A percentile compares a stretch with the other conserved stretches of the same genome.
Conservation (phyloP, 2,329 filamentous ascomycete genomes). For the Exophiala sp. region DNA sequence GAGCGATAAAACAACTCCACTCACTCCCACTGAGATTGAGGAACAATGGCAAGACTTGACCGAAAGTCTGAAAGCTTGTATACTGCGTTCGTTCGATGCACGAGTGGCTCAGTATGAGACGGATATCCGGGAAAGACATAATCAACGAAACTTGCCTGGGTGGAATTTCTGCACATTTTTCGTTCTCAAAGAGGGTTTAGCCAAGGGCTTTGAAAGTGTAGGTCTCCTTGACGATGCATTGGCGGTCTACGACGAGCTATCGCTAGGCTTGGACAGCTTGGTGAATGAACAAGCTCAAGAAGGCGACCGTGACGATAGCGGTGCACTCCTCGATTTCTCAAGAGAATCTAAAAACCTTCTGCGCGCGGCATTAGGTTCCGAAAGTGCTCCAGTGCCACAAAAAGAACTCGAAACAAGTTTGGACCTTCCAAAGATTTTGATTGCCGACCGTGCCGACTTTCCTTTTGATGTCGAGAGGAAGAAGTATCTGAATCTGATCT, state of each 20-base stretch:
- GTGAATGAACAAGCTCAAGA: slow-evolving; percentile 69
- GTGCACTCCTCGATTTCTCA: slow-evolving; percentile 68
- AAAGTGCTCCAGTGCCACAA: slow-evolving; percentile 9
- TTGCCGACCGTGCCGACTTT: slow-evolving; percentile 22
- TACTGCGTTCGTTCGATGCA: slow-evolving; percentile 83
- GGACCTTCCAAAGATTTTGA: slow-evolving; percentile 15
- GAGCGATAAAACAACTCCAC: slow-evolving; percentile 35
- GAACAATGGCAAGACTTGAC: slow-evolving; percentile 81
- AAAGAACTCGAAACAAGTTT: slow-evolving; percentile 30
- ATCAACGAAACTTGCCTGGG: slow-evolving; percentile 78
- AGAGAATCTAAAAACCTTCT: slow-evolving; percentile 66
- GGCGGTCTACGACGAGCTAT: slow-evolving; percentile 90
- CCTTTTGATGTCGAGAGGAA: slow-evolving; percentile 61
- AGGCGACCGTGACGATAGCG: slow-evolving; percentile 63
- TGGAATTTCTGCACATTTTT: slow-evolving; percentile 99
- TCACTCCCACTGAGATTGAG: slow-evolving; percentile 75
- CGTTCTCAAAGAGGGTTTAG: slow-evolving; percentile 91
- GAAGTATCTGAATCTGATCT: slow-evolving; percentile 83
- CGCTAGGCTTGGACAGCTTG: slow-evolving; percentile 77
- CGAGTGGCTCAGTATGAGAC: slow-evolving; percentile 94
- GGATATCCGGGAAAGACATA: slow-evolving; percentile 91
- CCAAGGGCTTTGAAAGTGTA: slow-evolving; percentile 91
- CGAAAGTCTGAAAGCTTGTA: slow-evolving; percentile 78
- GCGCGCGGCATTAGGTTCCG: slow-evolving; percentile 46
- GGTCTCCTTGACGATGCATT: slow-evolving; percentile 93